These are phyloP conservation scores for Aspergillus latus DNA, from an alignment of 2,329 filamentous ascomycete species.

Conservation along the genomic window DNA sequence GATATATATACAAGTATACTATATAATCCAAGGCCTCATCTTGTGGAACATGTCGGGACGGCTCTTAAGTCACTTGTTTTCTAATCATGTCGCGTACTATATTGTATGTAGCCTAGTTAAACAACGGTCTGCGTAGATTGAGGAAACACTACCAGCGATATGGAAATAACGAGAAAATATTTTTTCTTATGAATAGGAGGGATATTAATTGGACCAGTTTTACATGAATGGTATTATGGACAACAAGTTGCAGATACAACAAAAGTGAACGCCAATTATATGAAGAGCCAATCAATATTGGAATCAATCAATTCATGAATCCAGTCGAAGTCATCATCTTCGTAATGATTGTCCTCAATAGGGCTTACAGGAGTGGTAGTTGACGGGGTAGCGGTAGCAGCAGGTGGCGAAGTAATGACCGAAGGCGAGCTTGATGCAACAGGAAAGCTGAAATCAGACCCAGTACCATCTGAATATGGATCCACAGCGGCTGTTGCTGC, in stretches of 20 bases:
- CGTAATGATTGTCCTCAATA: conserved; percentile 23
- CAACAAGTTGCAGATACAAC: background rate
- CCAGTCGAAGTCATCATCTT: conserved; percentile 41
- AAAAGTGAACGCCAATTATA: conserved; percentile 24
- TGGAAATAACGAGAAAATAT: no score
- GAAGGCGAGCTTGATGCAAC: background rate
- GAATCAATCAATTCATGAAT: conserved; percentile 42
- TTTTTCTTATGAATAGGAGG: no score
- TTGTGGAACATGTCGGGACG: no score
- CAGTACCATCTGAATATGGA: background rate
- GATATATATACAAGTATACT: background rate
- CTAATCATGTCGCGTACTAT: no score
- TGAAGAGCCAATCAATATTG: conserved; percentile 43
- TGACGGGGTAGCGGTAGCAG: conserved; percentile 1
- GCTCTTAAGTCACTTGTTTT: no score
- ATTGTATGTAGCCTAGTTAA: no score
- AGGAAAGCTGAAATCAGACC: background rate
- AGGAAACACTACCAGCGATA: no score
- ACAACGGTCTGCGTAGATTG: no score
- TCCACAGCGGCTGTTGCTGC: no score
- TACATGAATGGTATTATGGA: background rate
- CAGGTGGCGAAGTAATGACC: background rate
- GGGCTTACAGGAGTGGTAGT: conserved; percentile 6
- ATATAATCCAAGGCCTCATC: no score
- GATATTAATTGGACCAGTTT: background rate